A percentile compares a stretch with the other conserved stretches of the same genome.
phyloP scores from a whole-genome alignment of 2,329 filamentous ascomycete species.

The Verticillium klebahnii region DNA sequence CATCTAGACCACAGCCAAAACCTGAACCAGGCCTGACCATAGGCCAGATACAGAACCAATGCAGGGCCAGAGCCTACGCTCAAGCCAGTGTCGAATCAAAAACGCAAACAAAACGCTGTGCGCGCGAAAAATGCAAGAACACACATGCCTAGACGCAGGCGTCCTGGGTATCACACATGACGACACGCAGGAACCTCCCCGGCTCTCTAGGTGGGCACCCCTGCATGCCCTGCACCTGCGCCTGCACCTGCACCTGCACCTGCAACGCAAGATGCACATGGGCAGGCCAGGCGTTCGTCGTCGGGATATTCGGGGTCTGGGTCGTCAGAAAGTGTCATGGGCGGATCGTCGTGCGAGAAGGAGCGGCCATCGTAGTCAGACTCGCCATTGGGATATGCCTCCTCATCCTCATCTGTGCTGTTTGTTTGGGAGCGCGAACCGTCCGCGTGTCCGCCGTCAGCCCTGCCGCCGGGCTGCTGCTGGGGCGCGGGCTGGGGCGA shows the following conservation, averaged over 20 bases:
- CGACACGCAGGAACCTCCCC: background rate
- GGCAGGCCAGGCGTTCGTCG: background rate
- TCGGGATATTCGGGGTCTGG: constrained; percentile 5
- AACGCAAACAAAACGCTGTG: background rate
- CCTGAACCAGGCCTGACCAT: background rate
- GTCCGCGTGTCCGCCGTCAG: background rate
- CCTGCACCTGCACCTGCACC: background rate
- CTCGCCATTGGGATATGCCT: constrained; percentile 26
- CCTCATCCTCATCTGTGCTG: constrained; percentile 31
- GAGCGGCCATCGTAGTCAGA: constrained; percentile 18
- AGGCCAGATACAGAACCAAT: background rate
- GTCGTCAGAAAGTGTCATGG: constrained; percentile 13
- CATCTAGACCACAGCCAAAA: background rate
- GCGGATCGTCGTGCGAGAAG: constrained; percentile 11
- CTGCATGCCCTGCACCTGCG: background rate
- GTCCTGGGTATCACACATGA: background rate
- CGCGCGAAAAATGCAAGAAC: background rate
- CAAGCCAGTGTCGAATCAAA: background rate
- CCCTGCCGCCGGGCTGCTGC: background rate
- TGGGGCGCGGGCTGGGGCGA: constrained; percentile 3
- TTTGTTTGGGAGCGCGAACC: constrained; percentile 17
- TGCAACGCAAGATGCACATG: background rate
- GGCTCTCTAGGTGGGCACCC: background rate
- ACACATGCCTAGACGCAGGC: background rate
- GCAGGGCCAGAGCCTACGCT: background rate